These are phyloP conservation scores for Proliferodiscus dingleyae DNA, from an alignment of 2,329 filamentous ascomycete genomes.

Conservation along the genomic window DNA sequence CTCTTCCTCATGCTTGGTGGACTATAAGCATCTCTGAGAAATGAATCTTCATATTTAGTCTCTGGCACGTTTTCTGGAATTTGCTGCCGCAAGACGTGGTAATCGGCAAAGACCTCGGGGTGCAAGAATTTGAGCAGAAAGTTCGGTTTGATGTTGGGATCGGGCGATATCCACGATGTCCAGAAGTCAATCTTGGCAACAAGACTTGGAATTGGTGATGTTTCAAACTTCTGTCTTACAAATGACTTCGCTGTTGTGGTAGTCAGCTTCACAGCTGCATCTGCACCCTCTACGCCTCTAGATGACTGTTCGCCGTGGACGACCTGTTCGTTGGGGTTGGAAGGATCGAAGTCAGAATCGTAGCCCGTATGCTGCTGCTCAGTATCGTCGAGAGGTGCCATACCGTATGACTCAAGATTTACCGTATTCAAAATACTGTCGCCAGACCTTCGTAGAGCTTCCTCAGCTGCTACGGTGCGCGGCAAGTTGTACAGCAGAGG, in stretches of 20 bases:
- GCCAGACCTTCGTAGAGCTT: slow-evolving; percentile 16
- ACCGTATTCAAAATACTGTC: slow-evolving; percentile 13
- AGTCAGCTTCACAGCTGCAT: slow-evolving; percentile 14
- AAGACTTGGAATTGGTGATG: slow-evolving; percentile 14
- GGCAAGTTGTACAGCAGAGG: slow-evolving; percentile 30
- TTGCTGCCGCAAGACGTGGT: slow-evolving; percentile 43
- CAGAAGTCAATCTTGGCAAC: slow-evolving; percentile 23
- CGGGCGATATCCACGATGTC: slow-evolving; percentile 25
- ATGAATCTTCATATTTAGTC: slow-evolving; percentile 40
- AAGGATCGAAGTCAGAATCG: slow-evolving; percentile 30
- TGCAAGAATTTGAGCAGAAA: slow-evolving; percentile 49
- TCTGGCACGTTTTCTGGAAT: slow-evolving; percentile 45
- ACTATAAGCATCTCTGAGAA: slow-evolving; percentile 47
- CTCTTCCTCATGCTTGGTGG: slow-evolving; percentile 52
- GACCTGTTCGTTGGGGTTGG: slow-evolving; percentile 11
- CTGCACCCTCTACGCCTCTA: slow-evolving; percentile 19
- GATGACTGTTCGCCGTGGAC: slow-evolving; percentile 18
- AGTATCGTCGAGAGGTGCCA: slow-evolving; percentile 25
- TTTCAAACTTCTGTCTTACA: slow-evolving; percentile 7
- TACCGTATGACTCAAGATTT: slow-evolving; percentile 16
- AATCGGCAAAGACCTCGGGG: slow-evolving; percentile 53
- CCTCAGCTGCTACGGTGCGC: slow-evolving; percentile 27
- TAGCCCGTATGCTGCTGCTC: slow-evolving; percentile 19
- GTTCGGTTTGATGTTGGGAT: slow-evolving; percentile 38
- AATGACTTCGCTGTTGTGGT: slow-evolving; percentile 7